A percentile compares a stretch with the other conserved stretches of the same genome.
Evolutionary conservation across 192 early-diverging fungal genomes (phyloP).

Genomic region (Dimargaris xerosporica): DNA sequence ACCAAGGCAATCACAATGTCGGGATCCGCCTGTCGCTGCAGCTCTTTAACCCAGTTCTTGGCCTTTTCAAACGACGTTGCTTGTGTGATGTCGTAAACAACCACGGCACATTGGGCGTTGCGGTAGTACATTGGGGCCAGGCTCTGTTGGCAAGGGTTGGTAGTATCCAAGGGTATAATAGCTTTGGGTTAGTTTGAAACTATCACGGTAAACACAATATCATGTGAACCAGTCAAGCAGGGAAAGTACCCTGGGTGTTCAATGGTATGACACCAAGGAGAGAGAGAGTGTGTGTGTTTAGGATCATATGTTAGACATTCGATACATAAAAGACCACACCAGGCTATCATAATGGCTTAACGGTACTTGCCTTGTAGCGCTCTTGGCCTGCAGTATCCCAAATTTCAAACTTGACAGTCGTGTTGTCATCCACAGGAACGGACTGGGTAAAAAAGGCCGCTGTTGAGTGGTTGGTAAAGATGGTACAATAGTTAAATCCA

Average conservation of each 20-base stretch:
- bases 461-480: constrained; percentile 11
- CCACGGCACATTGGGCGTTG: constrained; percentile 53
- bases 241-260: no score
- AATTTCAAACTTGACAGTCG: constrained; percentile 88
- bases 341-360: no score
- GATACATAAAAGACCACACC: no score
- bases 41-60: constrained; percentile 57
- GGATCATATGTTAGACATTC: no score
- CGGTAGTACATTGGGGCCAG: constrained; percentile 64
- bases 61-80: constrained; percentile 50
- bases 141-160: constrained; percentile 20
- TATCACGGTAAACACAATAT: no score
- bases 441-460: constrained; percentile 66
- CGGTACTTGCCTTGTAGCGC: constrained; percentile 38
- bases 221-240: no score
- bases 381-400: constrained; percentile 70
- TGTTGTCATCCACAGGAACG: constrained; percentile 68
- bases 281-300: no score
- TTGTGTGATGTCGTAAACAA: constrained; percentile 65
- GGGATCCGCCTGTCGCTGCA: constrained; percentile 55
- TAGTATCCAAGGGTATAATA: no score
- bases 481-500: no score
- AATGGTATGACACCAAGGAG: no score
- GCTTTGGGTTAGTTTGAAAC: no score
- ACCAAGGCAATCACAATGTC: constrained; percentile 59